A percentile compares a stretch with the other conserved stretches of the same genome.
These are phyloP conservation scores for Solanum piurae DNA, from an alignment of 257 asterid species.

Conservation along the genomic window DNA sequence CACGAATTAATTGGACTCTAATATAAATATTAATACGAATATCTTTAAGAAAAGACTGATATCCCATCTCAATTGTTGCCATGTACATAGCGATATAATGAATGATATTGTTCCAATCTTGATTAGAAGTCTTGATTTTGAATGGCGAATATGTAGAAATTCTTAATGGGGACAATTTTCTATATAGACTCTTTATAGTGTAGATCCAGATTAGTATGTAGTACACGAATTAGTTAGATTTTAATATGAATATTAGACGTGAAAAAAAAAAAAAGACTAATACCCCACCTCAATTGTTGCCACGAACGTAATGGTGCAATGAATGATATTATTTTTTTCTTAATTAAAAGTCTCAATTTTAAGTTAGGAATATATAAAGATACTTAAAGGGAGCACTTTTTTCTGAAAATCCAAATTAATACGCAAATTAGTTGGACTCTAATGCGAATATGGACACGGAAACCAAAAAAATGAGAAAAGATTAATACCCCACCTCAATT, in stretches of 20 bases:
- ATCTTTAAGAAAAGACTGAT: background rate
- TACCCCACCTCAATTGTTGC: background rate
- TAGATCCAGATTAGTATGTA: background rate
- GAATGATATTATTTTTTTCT: background rate
- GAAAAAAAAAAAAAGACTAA: rapidly evolving
- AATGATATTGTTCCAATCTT: background rate
- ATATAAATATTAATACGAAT: background rate
- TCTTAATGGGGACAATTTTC: too few species aligned
- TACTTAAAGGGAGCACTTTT: background rate
- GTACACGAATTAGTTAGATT: background rate
- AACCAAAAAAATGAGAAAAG: background rate
- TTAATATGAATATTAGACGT: background rate
- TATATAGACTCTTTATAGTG: too few species aligned
- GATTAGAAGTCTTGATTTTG: background rate
- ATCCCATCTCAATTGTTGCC: background rate
- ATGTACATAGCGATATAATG: background rate
- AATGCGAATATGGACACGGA: background rate
- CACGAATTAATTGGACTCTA: rapidly evolving
- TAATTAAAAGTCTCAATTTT: background rate
- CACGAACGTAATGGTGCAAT: background rate
- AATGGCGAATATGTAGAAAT: background rate
- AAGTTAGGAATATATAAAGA: background rate
- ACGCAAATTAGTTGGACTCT: rapidly evolving
- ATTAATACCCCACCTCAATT: background rate
- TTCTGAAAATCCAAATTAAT: rapidly evolving